A percentile compares a stretch with the other conserved stretches of the same genome.
These are phyloP conservation scores for Phytophthora cryptogea DNA, from an alignment of 352 stramenopile genomes.

Conservation along the genomic window DNA sequence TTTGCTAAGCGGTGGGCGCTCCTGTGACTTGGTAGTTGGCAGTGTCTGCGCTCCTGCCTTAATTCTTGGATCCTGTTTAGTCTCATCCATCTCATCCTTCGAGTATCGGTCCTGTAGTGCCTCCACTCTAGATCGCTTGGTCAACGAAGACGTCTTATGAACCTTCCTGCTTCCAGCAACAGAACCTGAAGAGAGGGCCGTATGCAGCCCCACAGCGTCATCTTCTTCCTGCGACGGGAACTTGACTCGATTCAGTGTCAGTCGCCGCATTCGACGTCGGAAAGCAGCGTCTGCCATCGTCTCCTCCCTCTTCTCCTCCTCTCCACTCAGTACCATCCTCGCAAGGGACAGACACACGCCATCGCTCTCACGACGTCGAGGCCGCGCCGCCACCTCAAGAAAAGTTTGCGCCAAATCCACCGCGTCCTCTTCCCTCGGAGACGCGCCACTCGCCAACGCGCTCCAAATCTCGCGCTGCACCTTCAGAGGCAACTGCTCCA, in stretches of 20 bases:
- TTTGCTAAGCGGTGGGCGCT: constrained; percentile 34
- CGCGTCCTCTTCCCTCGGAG: constrained; percentile 6
- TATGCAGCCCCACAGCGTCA: background rate
- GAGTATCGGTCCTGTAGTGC: background rate
- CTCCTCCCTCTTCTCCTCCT: constrained; percentile 1
- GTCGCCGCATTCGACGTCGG: constrained; percentile 33
- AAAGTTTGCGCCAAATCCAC: constrained; percentile 30
- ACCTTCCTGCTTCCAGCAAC: background rate
- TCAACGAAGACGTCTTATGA: background rate
- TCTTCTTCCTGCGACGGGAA: constrained; percentile 28
- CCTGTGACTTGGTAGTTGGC: constrained; percentile 1
- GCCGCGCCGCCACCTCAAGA: constrained; percentile 18
- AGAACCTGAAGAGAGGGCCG: background rate
- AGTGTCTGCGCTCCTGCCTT: background rate
- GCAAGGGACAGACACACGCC: constrained; percentile 36
- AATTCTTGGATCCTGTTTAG: constrained; percentile 11
- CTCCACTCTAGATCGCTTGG: constrained; percentile 23
- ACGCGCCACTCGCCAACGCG: constrained; percentile 41
- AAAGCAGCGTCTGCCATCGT: constrained; percentile 23
- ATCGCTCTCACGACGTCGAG: constrained; percentile 22
- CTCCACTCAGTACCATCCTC: constrained; percentile 25
- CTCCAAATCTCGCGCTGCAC: constrained; percentile 70
- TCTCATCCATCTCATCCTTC: background rate
- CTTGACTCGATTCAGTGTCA: constrained; percentile 30
- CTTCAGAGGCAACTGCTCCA: constrained; percentile 46